Conservation (phyloP, 2,329 filamentous ascomycete species). For the Myriosclerotinia scirpicola region DNA sequence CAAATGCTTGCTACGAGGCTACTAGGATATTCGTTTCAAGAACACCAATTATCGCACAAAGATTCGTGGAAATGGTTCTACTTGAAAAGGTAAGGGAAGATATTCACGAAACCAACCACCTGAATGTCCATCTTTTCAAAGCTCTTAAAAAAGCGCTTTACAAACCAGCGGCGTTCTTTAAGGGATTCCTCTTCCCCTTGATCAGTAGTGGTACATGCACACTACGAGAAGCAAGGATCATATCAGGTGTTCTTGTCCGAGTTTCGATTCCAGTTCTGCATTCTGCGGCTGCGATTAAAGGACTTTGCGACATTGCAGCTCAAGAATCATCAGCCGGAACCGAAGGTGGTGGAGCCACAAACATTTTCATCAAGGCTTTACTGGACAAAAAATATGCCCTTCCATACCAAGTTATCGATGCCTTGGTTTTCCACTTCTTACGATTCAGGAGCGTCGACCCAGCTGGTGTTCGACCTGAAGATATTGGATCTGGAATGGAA, state of each 20-base stretch:
- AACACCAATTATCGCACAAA: conserved; percentile 75
- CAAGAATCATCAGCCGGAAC: conserved; percentile 81
- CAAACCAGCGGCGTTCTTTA: conserved; percentile 95
- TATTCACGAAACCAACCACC: conserved; percentile 89
- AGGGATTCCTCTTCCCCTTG: conserved; percentile 90
- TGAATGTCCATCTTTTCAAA: conserved; percentile 95
- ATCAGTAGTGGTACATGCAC: conserved; percentile 85
- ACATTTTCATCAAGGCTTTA: conserved; percentile 90
- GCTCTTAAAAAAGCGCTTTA: conserved; percentile 89
- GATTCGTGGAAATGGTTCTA: conserved; percentile 83
- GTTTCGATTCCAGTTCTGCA: conserved; percentile 89
- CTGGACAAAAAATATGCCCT: conserved; percentile 97
- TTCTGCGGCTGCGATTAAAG: conserved; percentile 86
- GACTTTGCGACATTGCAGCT: conserved; percentile 90
- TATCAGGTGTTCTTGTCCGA: conserved; percentile 80
- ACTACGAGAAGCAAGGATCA: conserved; percentile 85
- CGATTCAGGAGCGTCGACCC: conserved; percentile 76
- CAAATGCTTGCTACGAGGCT: conserved; percentile 82
- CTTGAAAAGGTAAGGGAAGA: conserved; percentile 90
- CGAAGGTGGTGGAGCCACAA: conserved; percentile 87
- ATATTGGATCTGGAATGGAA: conserved; percentile 54
- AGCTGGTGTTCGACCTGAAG: conserved; percentile 51
- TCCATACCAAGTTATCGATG: conserved; percentile 91
- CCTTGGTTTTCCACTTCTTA: conserved; percentile 93
- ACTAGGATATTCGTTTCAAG: conserved; percentile 90